Percentiles rank a stretch among this genome's conserved stretches.
These are phyloP conservation scores for Pleurotus sapidus DNA, from an alignment of 768 basidiomycete genomes.

Conservation along the genomic window DNA sequence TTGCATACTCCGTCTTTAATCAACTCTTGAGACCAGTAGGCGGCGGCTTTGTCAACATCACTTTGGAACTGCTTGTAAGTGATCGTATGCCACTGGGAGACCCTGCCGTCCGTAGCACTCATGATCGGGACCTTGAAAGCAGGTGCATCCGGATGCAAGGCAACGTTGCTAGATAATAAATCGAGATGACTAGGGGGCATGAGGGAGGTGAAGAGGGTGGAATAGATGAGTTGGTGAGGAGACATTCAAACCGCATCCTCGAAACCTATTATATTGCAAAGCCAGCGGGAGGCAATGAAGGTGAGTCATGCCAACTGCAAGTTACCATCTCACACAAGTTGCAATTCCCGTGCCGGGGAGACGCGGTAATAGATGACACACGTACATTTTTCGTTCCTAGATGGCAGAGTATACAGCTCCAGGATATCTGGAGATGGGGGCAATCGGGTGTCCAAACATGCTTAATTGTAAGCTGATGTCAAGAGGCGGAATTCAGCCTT, in stretches of 20 bases:
- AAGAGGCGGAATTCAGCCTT: background rate
- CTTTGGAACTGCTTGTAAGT: constrained; percentile 41
- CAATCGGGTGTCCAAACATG: background rate
- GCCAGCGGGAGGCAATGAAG: background rate
- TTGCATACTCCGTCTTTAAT: constrained; percentile 34
- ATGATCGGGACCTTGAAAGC: constrained; percentile 2
- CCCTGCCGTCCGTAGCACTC: background rate
- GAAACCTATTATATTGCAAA: background rate
- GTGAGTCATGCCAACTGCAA: constrained; percentile 9
- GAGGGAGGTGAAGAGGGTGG: background rate
- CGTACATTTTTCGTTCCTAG: background rate
- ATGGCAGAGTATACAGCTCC: background rate
- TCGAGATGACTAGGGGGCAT: constrained; percentile 4
- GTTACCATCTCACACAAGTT: constrained; percentile 4
- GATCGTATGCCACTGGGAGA: constrained; percentile 18
- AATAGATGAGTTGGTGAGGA: background rate
- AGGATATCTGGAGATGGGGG: background rate
- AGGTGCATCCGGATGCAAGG: background rate
- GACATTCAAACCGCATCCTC: background rate
- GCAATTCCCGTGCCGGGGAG: background rate
- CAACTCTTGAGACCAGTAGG: constrained; percentile 49
- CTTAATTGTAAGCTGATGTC: background rate
- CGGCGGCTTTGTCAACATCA: constrained; percentile 56
- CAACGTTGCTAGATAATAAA: background rate
- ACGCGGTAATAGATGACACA: constrained; percentile 4